Conservation (phyloP, 164 flowering plant species). For the Sextonia rubra region DNA sequence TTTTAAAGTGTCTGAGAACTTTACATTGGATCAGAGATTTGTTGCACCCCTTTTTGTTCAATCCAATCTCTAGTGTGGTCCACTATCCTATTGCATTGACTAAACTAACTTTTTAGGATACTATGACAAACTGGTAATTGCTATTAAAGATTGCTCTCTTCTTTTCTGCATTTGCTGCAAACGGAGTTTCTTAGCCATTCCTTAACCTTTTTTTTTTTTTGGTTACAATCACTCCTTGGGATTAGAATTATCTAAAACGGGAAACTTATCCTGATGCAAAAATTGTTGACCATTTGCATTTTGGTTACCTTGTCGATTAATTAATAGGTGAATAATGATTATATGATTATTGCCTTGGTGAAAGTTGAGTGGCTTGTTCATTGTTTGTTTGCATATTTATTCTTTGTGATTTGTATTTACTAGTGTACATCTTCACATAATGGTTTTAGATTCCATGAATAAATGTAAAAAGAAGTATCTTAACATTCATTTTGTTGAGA, state of each 20-base stretch:
- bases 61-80: neutral
- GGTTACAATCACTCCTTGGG: neutral
- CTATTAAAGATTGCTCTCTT: neutral
- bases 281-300: neutral
- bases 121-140: neutral
- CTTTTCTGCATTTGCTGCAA: neutral
- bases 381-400: neutral
- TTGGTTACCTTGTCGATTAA: neutral
- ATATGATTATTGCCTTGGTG: too few species aligned
- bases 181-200: neutral
- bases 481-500: too few species aligned
- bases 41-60: neutral
- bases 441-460: slow-evolving; percentile 1
- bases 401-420: neutral
- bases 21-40: neutral
- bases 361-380: neutral
- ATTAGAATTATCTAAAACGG: neutral
- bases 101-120: neutral
- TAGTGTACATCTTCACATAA: neutral
- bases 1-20: neutral
- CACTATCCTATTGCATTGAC: too few species aligned
- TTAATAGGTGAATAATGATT: neutral
- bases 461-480: neutral
- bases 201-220: neutral
- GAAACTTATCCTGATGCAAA: neutral